Evolutionary conservation across 495 filamentous ascomycete genomes (phyloP).

Genomic region (Penicillium ochrochloron): DNA sequence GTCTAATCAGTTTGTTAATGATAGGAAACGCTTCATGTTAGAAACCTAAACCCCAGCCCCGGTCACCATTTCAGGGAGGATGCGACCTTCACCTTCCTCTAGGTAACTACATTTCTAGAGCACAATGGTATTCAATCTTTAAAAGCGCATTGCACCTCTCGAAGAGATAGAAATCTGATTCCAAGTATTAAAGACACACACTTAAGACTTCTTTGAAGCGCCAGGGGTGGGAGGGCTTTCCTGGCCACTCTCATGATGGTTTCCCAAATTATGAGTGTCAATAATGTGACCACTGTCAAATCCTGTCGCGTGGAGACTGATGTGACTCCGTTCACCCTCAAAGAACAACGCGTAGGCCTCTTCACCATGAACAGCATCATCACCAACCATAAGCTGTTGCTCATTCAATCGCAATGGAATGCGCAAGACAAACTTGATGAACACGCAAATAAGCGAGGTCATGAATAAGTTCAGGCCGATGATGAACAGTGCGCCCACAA

Average conservation of each 20-base stretch:
- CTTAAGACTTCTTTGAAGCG: neutral
- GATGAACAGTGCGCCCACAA: slow-evolving; percentile 59
- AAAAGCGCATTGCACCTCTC: neutral
- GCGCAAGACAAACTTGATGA: slow-evolving; percentile 59
- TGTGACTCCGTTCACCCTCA: slow-evolving; percentile 8
- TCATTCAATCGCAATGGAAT: slow-evolving; percentile 32
- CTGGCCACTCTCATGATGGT: neutral
- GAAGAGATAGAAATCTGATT: slow-evolving; percentile 13
- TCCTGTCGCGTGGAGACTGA: slow-evolving; percentile 7
- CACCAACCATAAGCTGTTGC: slow-evolving; percentile 3
- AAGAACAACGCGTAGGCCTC: slow-evolving; percentile 13
- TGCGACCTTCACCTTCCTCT: no score
- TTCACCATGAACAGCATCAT: slow-evolving; percentile 10
- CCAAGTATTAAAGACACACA: neutral
- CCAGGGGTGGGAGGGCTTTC: neutral
- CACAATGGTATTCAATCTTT: neutral
- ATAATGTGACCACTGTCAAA: neutral
- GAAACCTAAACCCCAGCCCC: no score
- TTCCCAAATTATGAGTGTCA: neutral
- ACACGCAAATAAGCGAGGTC: slow-evolving; percentile 56
- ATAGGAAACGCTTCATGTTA: neutral
- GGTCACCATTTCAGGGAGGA: no score
- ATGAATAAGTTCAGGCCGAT: slow-evolving; percentile 61
- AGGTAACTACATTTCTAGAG: no score
- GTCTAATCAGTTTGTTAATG: neutral